A percentile compares a stretch with the other conserved stretches of the same genome.
phyloP scores from a whole-genome alignment of 2,329 filamentous ascomycete genomes.

The Fusarium buharicum region DNA sequence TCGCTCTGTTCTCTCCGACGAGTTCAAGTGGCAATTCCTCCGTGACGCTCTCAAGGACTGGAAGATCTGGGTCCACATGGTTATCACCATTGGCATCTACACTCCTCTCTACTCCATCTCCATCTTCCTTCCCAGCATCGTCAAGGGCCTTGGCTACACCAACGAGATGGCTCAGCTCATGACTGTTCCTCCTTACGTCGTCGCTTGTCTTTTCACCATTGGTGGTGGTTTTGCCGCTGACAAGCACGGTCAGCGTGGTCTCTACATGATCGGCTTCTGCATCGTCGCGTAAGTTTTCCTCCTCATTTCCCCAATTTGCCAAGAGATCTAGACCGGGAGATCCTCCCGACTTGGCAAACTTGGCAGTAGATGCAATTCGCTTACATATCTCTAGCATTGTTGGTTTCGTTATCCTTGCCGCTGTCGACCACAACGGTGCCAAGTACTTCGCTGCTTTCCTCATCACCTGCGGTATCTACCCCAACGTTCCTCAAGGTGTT shows the following conservation, averaged over 20 bases:
- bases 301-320: constrained; percentile 8
- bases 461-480: constrained; percentile 56
- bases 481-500: constrained; percentile 65
- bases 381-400: constrained; percentile 41
- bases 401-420: constrained; percentile 50
- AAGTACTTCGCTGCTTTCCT: constrained; percentile 63
- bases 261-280: constrained; percentile 54
- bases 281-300: constrained; percentile 47
- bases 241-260: constrained; percentile 49
- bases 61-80: constrained; percentile 65
- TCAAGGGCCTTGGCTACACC: constrained; percentile 51
- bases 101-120: constrained; percentile 54
- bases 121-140: constrained; percentile 53
- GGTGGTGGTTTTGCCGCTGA: constrained; percentile 57
- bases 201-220: constrained; percentile 52
- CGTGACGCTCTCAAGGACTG: constrained; percentile 68
- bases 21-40: constrained; percentile 66
- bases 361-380: constrained; percentile 19
- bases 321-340: constrained; percentile 11
- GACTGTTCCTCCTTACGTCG: constrained; percentile 53
- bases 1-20: constrained; percentile 62
- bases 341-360: constrained; percentile 17
- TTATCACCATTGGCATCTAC: constrained; percentile 69
- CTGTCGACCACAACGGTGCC: constrained; percentile 50
- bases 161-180: constrained; percentile 53